phyloP scores from a whole-genome alignment of 2,329 filamentous ascomycete species.

The Botrytis fragariae region DNA sequence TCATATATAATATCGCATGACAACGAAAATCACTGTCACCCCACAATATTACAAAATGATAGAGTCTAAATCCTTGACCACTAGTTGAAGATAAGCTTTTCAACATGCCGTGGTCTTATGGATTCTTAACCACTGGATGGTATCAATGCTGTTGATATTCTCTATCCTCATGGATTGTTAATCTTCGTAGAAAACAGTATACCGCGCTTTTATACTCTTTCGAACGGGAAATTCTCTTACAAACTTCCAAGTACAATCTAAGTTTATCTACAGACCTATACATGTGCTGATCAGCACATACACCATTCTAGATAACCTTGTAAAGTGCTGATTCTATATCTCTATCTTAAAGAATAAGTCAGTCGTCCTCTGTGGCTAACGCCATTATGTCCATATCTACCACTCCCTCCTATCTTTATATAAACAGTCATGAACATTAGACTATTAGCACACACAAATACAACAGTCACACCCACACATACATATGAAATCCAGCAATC shows the following conservation, averaged over 20 bases:
- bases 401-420: not conserved
- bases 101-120: not conserved
- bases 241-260: fast-evolving
- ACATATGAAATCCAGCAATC: not conserved
- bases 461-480: not conserved
- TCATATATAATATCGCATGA: no score
- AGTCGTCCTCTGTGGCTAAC: not conserved
- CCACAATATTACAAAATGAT: not conserved
- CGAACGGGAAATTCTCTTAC: not conserved
- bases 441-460: not conserved
- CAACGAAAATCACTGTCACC: no score
- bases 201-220: not conserved
- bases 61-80: not conserved
- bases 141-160: no score
- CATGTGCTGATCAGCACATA: fast-evolving
- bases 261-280: not conserved
- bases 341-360: fast-evolving
- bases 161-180: no score
- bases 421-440: fast-evolving
- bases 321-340: not conserved
- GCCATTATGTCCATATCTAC: not conserved
- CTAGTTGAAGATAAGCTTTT: not conserved
- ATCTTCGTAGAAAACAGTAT: not conserved
- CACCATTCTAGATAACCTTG: not conserved
- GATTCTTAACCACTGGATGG: not conserved